A percentile compares a stretch with the other conserved stretches of the same genome.
Evolutionary conservation across 257 asterid species (phyloP).

Genomic region (Lycium barbarum): DNA sequence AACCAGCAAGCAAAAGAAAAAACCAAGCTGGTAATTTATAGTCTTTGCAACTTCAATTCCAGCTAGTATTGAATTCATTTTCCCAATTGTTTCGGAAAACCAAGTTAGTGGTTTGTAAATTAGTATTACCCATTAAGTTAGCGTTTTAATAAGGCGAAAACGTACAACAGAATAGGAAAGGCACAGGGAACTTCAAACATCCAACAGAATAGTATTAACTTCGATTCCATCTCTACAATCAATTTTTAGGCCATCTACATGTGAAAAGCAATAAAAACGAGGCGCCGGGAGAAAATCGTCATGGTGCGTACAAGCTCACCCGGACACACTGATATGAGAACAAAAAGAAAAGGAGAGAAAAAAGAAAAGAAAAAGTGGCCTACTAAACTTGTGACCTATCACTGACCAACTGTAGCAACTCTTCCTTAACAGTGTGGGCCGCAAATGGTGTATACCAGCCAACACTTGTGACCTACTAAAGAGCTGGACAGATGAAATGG

Average conservation of each 20-base stretch:
- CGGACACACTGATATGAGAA: background rate
- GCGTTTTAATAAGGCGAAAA: background rate
- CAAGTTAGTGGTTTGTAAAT: background rate
- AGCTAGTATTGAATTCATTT: background rate
- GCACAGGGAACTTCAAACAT: background rate
- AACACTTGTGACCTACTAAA: too few species aligned
- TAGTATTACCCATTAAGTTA: background rate
- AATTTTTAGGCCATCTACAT: background rate
- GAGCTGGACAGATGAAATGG: too few species aligned
- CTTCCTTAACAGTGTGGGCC: too few species aligned
- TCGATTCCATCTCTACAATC: background rate
- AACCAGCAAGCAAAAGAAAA: background rate
- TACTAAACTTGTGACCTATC: too few species aligned
- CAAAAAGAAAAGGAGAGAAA: background rate
- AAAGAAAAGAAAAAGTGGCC: background rate
- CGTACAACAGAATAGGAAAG: background rate
- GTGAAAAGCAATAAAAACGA: background rate
- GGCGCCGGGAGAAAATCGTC: background rate
- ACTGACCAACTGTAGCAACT: too few species aligned
- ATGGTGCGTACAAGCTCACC: background rate
- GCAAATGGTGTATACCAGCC: too few species aligned
- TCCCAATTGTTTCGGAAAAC: background rate
- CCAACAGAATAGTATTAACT: background rate
- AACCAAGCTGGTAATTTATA: background rate
- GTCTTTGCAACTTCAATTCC: background rate